phyloP scores from a whole-genome alignment of 2,329 filamentous ascomycete species.

The Sporothrix pallida region DNA sequence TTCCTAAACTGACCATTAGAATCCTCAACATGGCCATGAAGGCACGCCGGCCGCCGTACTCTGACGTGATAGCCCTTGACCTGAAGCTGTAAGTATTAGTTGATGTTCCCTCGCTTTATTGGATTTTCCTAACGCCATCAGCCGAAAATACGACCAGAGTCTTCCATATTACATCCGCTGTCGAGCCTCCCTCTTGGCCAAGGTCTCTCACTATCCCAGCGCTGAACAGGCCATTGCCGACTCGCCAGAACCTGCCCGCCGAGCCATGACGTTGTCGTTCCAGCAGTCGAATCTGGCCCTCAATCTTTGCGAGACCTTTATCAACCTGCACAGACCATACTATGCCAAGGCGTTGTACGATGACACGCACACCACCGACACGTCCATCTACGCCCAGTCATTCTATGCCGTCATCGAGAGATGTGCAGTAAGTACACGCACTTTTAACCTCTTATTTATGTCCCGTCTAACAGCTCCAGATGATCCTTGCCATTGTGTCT shows the following conservation, averaged over 20 bases:
- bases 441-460: too few species aligned
- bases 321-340: constrained; percentile 31
- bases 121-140: neutral
- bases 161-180: constrained; percentile 21
- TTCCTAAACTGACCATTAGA: neutral
- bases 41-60: constrained; percentile 25
- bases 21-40: constrained; percentile 33
- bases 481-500: constrained; percentile 24
- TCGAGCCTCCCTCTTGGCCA: constrained; percentile 21
- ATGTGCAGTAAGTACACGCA: neutral
- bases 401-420: constrained; percentile 26
- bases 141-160: constrained; percentile 20
- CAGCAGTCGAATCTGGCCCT: constrained; percentile 25
- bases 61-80: constrained; percentile 7
- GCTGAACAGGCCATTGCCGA: constrained; percentile 18
- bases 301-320: constrained; percentile 26
- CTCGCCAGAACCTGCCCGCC: constrained; percentile 5
- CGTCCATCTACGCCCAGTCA: constrained; percentile 21
- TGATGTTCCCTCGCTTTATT: neutral
- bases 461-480: neutral
- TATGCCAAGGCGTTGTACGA: constrained; percentile 32
- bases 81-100: neutral
- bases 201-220: constrained; percentile 19
- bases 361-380: constrained; percentile 11
- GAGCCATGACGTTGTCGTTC: constrained; percentile 8